Evolutionary conservation across 108 stramenopile species (phyloP), one percentile per base, ranked within the genome.

Genomic region (Fistulifera pelliculosa): DNA sequence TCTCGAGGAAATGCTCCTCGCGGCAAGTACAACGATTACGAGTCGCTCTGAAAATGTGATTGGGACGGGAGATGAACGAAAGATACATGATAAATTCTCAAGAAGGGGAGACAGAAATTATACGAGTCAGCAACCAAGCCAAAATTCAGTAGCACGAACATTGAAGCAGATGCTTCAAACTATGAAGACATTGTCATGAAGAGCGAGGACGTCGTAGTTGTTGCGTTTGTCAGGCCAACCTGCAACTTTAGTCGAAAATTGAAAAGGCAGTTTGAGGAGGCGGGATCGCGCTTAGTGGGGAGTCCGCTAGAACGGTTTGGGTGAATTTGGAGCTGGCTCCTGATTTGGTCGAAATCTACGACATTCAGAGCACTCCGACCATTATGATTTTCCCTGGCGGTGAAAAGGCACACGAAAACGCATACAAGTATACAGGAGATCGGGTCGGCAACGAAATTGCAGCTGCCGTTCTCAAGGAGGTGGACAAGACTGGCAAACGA

Each of bases 331-430:
- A 65, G 41, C 56, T 27, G 0, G 66, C 66, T 45, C 27, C 27
- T 0, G 13, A 51, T 19, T 41, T 73, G 4, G 66, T 61, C 18
- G 12, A 14, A 12, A 43, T 18, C 16, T 73, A 42, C 28, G 1
- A 47, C 24, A 56, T 73, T 2, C 25, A 63, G 16, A 56, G 71
- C 5, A 67, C 38, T 42, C 71, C 71, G 2, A 73, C 71, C 14
- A 68, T 73, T 44, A 67, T 63, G 27, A 27, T 73, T 1, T 73
- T 73, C 41, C 66, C 66, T 2, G 71, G 66, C 25, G 65, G 66
- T 22, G 21, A 24, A n/a, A 59, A 58, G 21, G 16, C 56, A 11
- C 38, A 44, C 38, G 15, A n/a, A 1, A 57, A 63, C 41, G 71
- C 66, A 2, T 43, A 41, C 19, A 61, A 73, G 15, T 68, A 67